phyloP scores from a whole-genome alignment of 2,329 filamentous ascomycete genomes.

The Aspergillus persii region DNA sequence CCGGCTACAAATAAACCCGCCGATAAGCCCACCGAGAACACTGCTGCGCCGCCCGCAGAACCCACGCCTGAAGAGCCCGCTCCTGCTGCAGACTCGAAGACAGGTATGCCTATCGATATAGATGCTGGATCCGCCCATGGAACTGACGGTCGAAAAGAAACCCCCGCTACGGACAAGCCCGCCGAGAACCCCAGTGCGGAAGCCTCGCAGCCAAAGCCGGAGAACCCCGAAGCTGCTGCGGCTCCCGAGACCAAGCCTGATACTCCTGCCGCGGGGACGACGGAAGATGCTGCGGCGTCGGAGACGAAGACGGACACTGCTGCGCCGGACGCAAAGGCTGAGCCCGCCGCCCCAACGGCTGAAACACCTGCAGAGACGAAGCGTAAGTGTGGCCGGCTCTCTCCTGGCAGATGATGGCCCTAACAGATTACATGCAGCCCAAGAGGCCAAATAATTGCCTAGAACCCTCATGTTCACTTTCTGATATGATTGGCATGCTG shows the following conservation, averaged over 20 bases:
- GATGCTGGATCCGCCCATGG: background rate
- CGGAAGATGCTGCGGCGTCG: slow-evolving; percentile 6
- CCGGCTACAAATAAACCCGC: slow-evolving; percentile 12
- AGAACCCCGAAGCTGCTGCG: slow-evolving; percentile 8
- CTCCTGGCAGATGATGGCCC: slow-evolving; percentile 1
- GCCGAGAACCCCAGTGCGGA: slow-evolving; percentile 9
- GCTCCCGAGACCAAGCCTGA: slow-evolving; percentile 10
- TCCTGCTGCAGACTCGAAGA: slow-evolving; percentile 11
- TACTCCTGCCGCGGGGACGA: slow-evolving; percentile 5
- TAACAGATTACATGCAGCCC: slow-evolving; percentile 5
- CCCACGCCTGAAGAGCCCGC: slow-evolving; percentile 11
- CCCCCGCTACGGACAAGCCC: slow-evolving; percentile 11
- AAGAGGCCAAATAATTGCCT: slow-evolving; percentile 5
- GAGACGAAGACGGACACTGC: slow-evolving; percentile 4
- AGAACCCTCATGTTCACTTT: background rate
- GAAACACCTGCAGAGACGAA: slow-evolving; percentile 15
- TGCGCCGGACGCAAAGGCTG: slow-evolving; percentile 1
- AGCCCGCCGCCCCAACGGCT: slow-evolving; percentile 3
- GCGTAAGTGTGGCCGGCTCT: slow-evolving; percentile 4
- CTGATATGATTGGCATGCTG: background rate
- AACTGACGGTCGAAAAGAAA: slow-evolving; percentile 1
- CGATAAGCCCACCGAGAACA: slow-evolving; percentile 11
- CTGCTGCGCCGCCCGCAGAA: slow-evolving; percentile 11
- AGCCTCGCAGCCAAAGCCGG: slow-evolving; percentile 10
- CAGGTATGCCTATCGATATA: slow-evolving; percentile 12